These are phyloP conservation scores for Yarrowia porcina DNA, from an alignment of 805 yeast species.

Conservation along the genomic window DNA sequence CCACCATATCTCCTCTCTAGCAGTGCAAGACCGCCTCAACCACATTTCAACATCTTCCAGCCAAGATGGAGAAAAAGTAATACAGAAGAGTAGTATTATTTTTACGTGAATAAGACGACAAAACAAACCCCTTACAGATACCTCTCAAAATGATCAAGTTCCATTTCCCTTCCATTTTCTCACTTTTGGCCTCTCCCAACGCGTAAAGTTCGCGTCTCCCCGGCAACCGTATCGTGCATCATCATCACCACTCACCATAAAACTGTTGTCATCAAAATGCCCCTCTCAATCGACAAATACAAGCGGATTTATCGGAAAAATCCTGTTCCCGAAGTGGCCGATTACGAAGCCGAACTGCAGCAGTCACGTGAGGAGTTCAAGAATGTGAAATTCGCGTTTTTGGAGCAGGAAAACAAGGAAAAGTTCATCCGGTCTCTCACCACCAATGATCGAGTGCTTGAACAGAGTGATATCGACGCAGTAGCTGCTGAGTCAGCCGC, in stretches of 20 bases:
- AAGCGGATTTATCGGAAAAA: constrained; percentile 2
- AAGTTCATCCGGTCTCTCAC: constrained; percentile 49
- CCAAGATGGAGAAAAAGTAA: too few species aligned
- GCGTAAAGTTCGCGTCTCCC: too few species aligned
- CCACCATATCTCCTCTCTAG: too few species aligned
- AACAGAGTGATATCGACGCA: constrained; percentile 11
- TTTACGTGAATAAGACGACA: too few species aligned
- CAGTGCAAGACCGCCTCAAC: too few species aligned
- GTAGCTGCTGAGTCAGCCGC: neutral
- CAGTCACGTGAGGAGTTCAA: constrained; percentile 40
- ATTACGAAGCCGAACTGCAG: constrained; percentile 27
- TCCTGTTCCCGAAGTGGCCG: neutral
- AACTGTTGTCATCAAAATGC: neutral
- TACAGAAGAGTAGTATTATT: too few species aligned
- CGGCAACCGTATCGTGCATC: neutral
- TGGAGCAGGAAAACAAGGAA: constrained; percentile 71
- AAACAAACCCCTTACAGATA: too few species aligned
- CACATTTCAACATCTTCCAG: too few species aligned
- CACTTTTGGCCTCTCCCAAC: too few species aligned
- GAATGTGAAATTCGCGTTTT: constrained; percentile 58
- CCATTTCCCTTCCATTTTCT: too few species aligned
- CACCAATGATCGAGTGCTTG: constrained; percentile 3
- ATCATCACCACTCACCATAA: neutral
- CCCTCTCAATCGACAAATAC: constrained; percentile 13
- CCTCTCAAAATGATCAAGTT: too few species aligned